Base-by-base conservation (phyloP, 345 rosid species). In the Carallia brachiata region DNA sequence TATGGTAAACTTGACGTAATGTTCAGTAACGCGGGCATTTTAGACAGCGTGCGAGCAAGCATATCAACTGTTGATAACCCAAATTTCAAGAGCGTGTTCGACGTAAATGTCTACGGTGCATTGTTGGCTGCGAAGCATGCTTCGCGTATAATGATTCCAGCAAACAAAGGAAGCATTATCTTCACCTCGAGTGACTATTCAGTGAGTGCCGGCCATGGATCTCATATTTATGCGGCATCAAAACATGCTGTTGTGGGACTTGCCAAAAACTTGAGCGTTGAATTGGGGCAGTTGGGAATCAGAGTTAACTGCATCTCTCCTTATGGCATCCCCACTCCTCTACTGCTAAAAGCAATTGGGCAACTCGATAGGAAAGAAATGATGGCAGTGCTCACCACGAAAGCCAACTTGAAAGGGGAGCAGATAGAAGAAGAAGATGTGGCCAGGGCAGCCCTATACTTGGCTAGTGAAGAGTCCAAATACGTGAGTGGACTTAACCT, bases 41-140 rank as follows among this genome's bases (percentile, higher is more conserved):
- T 27, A 1, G 65, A 53, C 34, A 32, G 6, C 2, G 0, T 1
- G 0, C 36, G 17, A 31, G 6, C 50, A 1, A 47, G 37, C 0
- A 39, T 54, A n/a, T 48, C 34, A 8, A 50, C 48, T 0, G 0
- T 36, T 6, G 69, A 63, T 6, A 6, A 37, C 3, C 63, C 55
- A 8, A 6, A 18, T n/a, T 71, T 71, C 36, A 65, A 30, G n/a
- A 50, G 63, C 4, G 70, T 60, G 8, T 17, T 72, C 7, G 65
- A 71, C 1, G 31, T 31, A 17, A 72, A 72, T 50, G 59, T 65
- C 1, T 58, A 50, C 4, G 61, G 70, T 1, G 75, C 65, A 37
- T 59, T 72, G n/a, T 13, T 65, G 17, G 70, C 65, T 2, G 70
- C 75, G 5, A 65, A 72, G 63, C 70, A 72, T 23, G 75, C 70